Evolutionary conservation across 2,329 filamentous ascomycete species (phyloP), one percentile per base, ranked within the genome.

Genomic region (Xylariomycetidae sp.): DNA sequence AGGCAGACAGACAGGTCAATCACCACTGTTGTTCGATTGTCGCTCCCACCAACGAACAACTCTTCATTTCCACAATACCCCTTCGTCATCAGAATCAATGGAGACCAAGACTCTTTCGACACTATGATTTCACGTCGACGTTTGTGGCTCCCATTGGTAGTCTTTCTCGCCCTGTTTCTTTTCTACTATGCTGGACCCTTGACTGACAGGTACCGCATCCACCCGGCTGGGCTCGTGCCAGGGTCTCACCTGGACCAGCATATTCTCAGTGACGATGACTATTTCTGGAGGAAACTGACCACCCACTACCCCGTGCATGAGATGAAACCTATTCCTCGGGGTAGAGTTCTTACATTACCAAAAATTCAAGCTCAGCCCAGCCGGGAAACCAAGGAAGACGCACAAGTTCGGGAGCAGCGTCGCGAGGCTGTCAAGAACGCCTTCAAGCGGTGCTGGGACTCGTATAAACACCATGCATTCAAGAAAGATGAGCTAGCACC

Each of bases 401-500:
- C 36, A 3, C 19, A 36, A n/a, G 33, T 23, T 9, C 48, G 51
- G 15, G 34, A 40, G 25, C 13, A 36, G 29, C 41, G 48, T 12
- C 49, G 44, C 30, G 34, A 33, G 6, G 39, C 43, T 9, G 44
- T 53, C 20, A 48, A 46, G 22, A 30, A 28, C 7, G 43, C 45
- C 3, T 54, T 54, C 17, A 11, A 34, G 17, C 44, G 41, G 23
- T 45, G 45, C 26, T 56, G 66, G 66, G 45, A 54, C 12, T 61
- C 59, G 18, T 69, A 69, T 39, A 61, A 58, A 36, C 48, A 53
- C 31, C 46, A 63, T 37, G 65, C 65, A 2, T 66, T 63, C 57
- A 43, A 58, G 23, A 57, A 62, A 20, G 66, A 69, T 32, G 66
- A 69, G 46, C 43, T 69, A 9, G 43, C 53, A 31, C 66, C 66